Evolutionary conservation across 2,329 filamentous ascomycete genomes (phyloP).

Genomic region (Phialophora expanda): DNA sequence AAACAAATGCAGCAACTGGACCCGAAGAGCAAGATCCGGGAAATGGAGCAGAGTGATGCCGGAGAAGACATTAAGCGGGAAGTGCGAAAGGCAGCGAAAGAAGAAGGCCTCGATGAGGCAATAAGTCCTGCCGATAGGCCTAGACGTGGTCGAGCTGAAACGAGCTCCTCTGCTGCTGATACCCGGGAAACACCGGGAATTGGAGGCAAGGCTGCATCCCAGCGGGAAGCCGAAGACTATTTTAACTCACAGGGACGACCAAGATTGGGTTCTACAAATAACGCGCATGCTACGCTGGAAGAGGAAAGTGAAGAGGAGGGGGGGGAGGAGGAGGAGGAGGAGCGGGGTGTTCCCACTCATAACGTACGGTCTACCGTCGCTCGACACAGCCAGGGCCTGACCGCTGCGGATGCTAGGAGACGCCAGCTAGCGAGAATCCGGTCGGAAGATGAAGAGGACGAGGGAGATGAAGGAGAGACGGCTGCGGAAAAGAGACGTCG

Average conservation of each 20-base stretch:
- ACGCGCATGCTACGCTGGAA: constrained; percentile 20
- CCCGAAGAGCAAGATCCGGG: constrained; percentile 60
- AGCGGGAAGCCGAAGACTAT: constrained; percentile 27
- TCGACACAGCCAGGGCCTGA: constrained; percentile 43
- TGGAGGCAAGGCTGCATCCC: constrained; percentile 5
- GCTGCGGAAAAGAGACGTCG: constrained; percentile 54
- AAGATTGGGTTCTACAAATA: constrained; percentile 12
- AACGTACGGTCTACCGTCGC: constrained; percentile 49
- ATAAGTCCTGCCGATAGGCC: constrained; percentile 33
- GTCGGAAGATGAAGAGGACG: constrained; percentile 35
- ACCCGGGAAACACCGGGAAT: background rate
- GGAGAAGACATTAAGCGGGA: constrained; percentile 49
- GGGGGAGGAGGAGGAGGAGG: constrained; percentile 33
- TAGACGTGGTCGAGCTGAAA: constrained; percentile 31
- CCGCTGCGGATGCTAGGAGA: constrained; percentile 47
- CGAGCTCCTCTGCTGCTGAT: constrained; percentile 16
- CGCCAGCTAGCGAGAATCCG: constrained; percentile 43
- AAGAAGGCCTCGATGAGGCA: constrained; percentile 26
- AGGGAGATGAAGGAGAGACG: constrained; percentile 50
- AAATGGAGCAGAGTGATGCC: constrained; percentile 51
- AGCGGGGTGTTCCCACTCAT: constrained; percentile 40
- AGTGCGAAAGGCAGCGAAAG: constrained; percentile 43
- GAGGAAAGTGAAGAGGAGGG: constrained; percentile 32
- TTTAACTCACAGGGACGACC: constrained; percentile 27
- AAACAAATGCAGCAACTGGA: constrained; percentile 65